A percentile compares a stretch with the other conserved stretches of the same genome.
Conservation (phyloP, 257 asterid genomes). For the Anisodus tanguticus region DNA sequence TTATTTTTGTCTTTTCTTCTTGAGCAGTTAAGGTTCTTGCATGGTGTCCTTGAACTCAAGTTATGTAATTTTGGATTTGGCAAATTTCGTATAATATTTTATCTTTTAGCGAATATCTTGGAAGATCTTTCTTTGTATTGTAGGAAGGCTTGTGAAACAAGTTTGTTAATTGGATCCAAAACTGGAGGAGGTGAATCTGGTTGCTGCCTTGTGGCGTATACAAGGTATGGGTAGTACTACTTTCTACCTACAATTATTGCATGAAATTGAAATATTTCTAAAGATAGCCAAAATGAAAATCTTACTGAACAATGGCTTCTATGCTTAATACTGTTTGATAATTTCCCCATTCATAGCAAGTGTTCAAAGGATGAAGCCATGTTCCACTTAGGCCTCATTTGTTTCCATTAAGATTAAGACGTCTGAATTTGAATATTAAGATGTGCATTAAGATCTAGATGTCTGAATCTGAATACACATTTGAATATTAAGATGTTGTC, state of each 20-base stretch:
- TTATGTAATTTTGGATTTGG: neutral
- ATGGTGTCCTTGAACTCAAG: neutral
- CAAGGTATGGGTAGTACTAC: neutral
- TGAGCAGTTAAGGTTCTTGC: neutral
- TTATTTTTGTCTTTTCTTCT: neutral
- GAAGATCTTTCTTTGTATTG: neutral
- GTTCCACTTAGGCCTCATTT: neutral
- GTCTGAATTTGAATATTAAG: too few species aligned
- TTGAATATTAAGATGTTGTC: too few species aligned
- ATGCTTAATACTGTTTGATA: neutral
- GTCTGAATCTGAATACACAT: too few species aligned
- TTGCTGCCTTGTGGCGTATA: slow-evolving; percentile 3
- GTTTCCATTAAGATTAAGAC: too few species aligned
- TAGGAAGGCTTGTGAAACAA: neutral
- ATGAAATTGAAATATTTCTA: neutral
- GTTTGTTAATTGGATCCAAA: neutral
- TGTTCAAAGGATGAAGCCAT: neutral
- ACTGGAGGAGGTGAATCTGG: neutral
- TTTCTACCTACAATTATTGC: neutral
- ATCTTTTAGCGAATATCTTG: neutral
- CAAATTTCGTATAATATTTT: neutral
- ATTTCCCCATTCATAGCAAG: neutral
- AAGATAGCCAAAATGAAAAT: slow-evolving; percentile 2
- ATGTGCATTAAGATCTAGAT: too few species aligned
- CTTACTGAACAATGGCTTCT: neutral